Evolutionary conservation across 2,329 filamentous ascomycete genomes (phyloP).

Genomic region (Aspergillus phoenicis): DNA sequence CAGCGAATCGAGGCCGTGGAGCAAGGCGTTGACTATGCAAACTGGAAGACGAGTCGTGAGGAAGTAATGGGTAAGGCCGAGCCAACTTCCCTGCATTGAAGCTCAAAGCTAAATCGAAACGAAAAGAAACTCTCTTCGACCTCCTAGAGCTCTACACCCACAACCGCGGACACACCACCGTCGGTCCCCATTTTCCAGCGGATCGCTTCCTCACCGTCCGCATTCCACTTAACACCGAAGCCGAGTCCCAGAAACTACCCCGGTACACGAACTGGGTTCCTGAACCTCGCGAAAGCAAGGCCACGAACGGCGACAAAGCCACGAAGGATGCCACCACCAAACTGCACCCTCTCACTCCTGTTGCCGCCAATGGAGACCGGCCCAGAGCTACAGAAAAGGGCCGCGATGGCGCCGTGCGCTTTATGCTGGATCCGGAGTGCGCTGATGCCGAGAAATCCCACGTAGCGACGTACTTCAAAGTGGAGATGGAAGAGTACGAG

Average conservation of each 20-base stretch:
- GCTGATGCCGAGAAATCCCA: slow-evolving; percentile 71
- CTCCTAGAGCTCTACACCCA: slow-evolving; percentile 91
- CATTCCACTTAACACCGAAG: slow-evolving; percentile 81
- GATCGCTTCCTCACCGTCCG: slow-evolving; percentile 83
- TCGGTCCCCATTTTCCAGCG: slow-evolving; percentile 72
- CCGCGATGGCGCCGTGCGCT: slow-evolving; percentile 77
- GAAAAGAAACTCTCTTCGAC: slow-evolving; percentile 78
- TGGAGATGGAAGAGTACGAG: slow-evolving; percentile 71
- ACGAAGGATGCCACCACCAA: slow-evolving; percentile 19
- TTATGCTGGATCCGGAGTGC: slow-evolving; percentile 80
- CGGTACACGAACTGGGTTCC: slow-evolving; percentile 62
- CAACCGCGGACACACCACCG: slow-evolving; percentile 71
- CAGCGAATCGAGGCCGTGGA: slow-evolving; percentile 56
- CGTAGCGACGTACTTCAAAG: slow-evolving; percentile 68
- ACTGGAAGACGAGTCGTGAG: slow-evolving; percentile 49
- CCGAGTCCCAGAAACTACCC: slow-evolving; percentile 62
- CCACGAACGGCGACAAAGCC: slow-evolving; percentile 8
- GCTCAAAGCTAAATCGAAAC: slow-evolving; percentile 24
- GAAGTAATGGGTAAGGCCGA: slow-evolving; percentile 52
- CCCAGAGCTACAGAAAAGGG: slow-evolving; percentile 48
- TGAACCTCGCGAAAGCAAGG: slow-evolving; percentile 26
- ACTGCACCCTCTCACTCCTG: slow-evolving; percentile 48
- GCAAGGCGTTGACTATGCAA: slow-evolving; percentile 53
- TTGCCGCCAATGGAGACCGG: slow-evolving; percentile 49
- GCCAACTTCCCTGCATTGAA: slow-evolving; percentile 39